phyloP scores from a whole-genome alignment of 768 basidiomycete species.

The Mycena haematopus region DNA sequence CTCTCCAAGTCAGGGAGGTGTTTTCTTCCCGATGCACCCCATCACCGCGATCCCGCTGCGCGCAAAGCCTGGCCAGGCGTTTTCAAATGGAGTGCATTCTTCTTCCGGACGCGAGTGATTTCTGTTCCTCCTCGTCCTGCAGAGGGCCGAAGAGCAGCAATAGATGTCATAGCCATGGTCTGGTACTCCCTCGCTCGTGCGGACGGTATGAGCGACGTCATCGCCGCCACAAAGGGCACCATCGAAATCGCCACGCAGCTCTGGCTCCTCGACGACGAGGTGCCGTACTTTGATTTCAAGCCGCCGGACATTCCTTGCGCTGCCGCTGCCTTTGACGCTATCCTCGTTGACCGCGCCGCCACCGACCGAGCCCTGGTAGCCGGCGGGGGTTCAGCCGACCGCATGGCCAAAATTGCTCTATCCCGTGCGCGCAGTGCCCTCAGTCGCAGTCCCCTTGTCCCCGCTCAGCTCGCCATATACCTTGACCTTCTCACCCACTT shows the following conservation, averaged over 20 bases:
- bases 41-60: slow-evolving; percentile 32
- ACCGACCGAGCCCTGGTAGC: slow-evolving; percentile 39
- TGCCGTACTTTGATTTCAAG: slow-evolving; percentile 26
- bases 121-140: slow-evolving; percentile 28
- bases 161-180: slow-evolving; percentile 38
- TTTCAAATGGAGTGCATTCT: slow-evolving; percentile 45
- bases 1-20: slow-evolving; percentile 37
- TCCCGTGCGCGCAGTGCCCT: slow-evolving; percentile 36
- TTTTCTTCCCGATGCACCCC: slow-evolving; percentile 30
- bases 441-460: slow-evolving; percentile 29
- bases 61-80: slow-evolving; percentile 42
- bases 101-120: slow-evolving; percentile 35
- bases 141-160: slow-evolving; percentile 29
- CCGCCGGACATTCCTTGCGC: slow-evolving; percentile 35
- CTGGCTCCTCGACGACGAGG: slow-evolving; percentile 41
- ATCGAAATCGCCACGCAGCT: slow-evolving; percentile 44
- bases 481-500: slow-evolving; percentile 42
- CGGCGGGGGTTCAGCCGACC: slow-evolving; percentile 36
- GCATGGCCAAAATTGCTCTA: slow-evolving; percentile 38
- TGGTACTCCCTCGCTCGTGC: slow-evolving; percentile 39
- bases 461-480: slow-evolving; percentile 32
- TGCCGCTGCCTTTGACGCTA: slow-evolving; percentile 39
- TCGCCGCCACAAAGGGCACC: slow-evolving; percentile 39
- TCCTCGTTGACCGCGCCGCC: slow-evolving; percentile 33
- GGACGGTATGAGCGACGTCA: slow-evolving; percentile 36